These are phyloP conservation scores for Trichoderma reesei DNA, from an alignment of 495 filamentous ascomycete species.

Conservation along the genomic window DNA sequence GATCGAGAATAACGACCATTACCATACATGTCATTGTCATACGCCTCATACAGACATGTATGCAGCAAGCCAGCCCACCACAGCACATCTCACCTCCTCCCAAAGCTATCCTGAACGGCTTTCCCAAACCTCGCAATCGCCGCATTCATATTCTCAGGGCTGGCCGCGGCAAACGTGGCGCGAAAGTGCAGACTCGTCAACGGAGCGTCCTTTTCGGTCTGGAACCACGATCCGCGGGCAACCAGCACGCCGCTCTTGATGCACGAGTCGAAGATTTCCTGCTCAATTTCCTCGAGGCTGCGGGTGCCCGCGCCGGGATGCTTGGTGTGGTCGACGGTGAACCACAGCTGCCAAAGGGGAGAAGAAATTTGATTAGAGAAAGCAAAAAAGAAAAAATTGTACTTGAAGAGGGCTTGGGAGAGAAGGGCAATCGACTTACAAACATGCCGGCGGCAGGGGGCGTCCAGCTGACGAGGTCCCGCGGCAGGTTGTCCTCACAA, in stretches of 20 bases:
- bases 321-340: slow-evolving; percentile 62
- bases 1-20: too few relatives aligned
- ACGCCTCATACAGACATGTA: too few relatives aligned
- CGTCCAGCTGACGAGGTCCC: slow-evolving; percentile 71
- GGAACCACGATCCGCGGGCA: slow-evolving; percentile 83
- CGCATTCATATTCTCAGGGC: slow-evolving; percentile 61
- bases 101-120: slow-evolving; percentile 58
- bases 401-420: neutral
- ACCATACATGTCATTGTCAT: too few relatives aligned
- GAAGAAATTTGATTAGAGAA: neutral
- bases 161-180: slow-evolving; percentile 77
- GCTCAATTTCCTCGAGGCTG: slow-evolving; percentile 61
- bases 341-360: slow-evolving; percentile 55
- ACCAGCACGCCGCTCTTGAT: slow-evolving; percentile 65
- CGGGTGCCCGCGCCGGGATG: slow-evolving; percentile 57
- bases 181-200: slow-evolving; percentile 65
- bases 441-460: slow-evolving; percentile 94
- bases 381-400: slow-evolving; percentile 10
- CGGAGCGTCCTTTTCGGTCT: slow-evolving; percentile 41
- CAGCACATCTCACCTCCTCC: slow-evolving; percentile 12
- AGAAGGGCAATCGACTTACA: slow-evolving; percentile 42
- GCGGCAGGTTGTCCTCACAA: slow-evolving; percentile 71
- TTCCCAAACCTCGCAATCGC: slow-evolving; percentile 68
- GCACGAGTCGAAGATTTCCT: slow-evolving; percentile 67
- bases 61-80: too few relatives aligned